Evolutionary conservation across 495 filamentous ascomycete genomes (phyloP).

Genomic region (Neurospora sp.): DNA sequence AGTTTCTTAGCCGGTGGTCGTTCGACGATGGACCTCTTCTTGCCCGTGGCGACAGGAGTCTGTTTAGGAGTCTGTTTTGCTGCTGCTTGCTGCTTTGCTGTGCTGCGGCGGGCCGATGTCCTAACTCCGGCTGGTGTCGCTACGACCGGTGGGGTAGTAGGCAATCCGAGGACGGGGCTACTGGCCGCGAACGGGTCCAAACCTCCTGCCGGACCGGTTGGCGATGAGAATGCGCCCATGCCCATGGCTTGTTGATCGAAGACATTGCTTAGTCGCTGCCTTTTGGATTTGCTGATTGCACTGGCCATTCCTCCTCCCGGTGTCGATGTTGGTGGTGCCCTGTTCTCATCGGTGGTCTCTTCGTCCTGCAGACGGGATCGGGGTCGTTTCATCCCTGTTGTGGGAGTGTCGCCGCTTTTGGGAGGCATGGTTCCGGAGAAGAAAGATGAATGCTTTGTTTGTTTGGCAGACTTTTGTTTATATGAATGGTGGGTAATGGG

Average conservation of each 20-base stretch:
- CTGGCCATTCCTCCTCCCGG: background rate
- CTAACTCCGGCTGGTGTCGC: background rate
- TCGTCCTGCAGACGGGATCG: background rate
- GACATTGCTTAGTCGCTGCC: background rate
- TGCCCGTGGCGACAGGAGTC: background rate
- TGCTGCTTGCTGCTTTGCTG: background rate
- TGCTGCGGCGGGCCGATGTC: background rate
- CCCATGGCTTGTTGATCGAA: background rate
- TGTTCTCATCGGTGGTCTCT: background rate
- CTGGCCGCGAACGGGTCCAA: background rate
- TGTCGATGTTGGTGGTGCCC: background rate
- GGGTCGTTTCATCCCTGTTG: background rate
- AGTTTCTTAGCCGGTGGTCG: background rate
- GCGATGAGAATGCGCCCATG: background rate
- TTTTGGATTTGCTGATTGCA: background rate
- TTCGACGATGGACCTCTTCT: background rate
- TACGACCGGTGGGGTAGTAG: background rate
- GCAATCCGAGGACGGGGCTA: background rate
- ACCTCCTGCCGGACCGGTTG: background rate
- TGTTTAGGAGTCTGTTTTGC: background rate
- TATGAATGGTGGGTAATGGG: background rate
- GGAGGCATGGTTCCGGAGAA: background rate
- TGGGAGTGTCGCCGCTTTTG: background rate
- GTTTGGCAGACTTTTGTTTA: background rate
- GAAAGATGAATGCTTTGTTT: background rate